phyloP scores from a whole-genome alignment of 2,329 filamentous ascomycete species.

The Diaporthe caulivora region DNA sequence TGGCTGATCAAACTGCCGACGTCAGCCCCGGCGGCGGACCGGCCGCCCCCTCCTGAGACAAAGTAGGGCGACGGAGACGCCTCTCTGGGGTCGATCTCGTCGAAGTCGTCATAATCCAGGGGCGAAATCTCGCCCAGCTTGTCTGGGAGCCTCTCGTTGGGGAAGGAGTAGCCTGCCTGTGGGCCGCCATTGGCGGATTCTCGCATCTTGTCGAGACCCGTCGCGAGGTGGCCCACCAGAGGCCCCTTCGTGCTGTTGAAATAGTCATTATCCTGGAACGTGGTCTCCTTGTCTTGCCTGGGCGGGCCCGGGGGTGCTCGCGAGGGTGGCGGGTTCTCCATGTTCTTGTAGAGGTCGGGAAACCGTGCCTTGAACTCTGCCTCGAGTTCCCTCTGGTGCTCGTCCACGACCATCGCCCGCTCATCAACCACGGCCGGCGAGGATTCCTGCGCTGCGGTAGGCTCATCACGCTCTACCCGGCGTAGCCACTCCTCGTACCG shows the following conservation, averaged over 20 bases:
- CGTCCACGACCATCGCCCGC: constrained; percentile 54
- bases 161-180: constrained; percentile 36
- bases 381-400: constrained; percentile 63
- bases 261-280: constrained; percentile 38
- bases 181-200: constrained; percentile 37
- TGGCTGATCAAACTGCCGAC: constrained; percentile 16
- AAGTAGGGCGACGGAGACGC: constrained; percentile 63
- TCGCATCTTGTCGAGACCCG: constrained; percentile 51
- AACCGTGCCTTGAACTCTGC: constrained; percentile 60
- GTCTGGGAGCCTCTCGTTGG: constrained; percentile 34
- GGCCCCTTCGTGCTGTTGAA: constrained; percentile 45
- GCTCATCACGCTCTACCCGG: constrained; percentile 58
- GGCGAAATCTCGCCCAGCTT: constrained; percentile 37
- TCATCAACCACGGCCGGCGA: constrained; percentile 55
- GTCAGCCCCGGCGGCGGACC: constrained; percentile 26
- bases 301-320: constrained; percentile 27
- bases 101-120: constrained; percentile 46
- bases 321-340: constrained; percentile 47
- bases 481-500: constrained; percentile 60
- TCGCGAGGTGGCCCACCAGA: constrained; percentile 48
- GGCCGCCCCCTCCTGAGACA: constrained; percentile 49
- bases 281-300: constrained; percentile 28
- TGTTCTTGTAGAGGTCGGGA: constrained; percentile 60
- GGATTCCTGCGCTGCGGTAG: constrained; percentile 52
- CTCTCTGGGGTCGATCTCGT: constrained; percentile 57